Conservation (phyloP, 495 filamentous ascomycete genomes). For the Durotheca rogersii region DNA sequence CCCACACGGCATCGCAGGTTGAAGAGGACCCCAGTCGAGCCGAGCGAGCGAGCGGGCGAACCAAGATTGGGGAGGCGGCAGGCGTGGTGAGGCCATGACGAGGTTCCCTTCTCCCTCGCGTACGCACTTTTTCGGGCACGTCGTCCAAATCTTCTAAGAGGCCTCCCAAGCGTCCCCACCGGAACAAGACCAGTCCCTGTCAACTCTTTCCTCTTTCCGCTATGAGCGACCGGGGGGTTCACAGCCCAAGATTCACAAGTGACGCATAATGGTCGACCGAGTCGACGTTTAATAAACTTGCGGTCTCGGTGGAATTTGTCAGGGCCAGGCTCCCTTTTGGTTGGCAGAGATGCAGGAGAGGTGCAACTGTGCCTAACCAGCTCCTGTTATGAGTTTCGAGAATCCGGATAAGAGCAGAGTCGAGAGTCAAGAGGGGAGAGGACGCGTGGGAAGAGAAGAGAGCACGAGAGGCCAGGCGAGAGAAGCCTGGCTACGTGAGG, state of each 20-base stretch:
- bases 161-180: slow-evolving; percentile 27
- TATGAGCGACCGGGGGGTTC: slow-evolving; percentile 17
- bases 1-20: slow-evolving; percentile 17
- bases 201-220: slow-evolving; percentile 25
- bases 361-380: slow-evolving; percentile 10
- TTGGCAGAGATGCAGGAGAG: slow-evolving; percentile 6
- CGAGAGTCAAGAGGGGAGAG: too few relatives aligned
- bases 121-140: slow-evolving; percentile 26
- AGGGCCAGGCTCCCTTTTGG: slow-evolving; percentile 21
- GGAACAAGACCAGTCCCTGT: slow-evolving; percentile 20
- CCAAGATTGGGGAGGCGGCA: background rate
- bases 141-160: slow-evolving; percentile 21
- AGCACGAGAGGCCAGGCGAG: too few relatives aligned
- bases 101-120: background rate
- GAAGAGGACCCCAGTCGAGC: slow-evolving; percentile 16
- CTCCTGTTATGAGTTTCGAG: too few relatives aligned
- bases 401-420: too few relatives aligned
- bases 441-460: too few relatives aligned
- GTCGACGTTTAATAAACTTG: slow-evolving; percentile 3
- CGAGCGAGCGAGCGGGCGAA: slow-evolving; percentile 1
- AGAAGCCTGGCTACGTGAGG: too few relatives aligned
- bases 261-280: slow-evolving; percentile 25
- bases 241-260: slow-evolving; percentile 26
- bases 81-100: too few relatives aligned
- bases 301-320: slow-evolving; percentile 25